phyloP scores from a whole-genome alignment of 768 basidiomycete genomes.

The Podaxis mareebaensis region DNA sequence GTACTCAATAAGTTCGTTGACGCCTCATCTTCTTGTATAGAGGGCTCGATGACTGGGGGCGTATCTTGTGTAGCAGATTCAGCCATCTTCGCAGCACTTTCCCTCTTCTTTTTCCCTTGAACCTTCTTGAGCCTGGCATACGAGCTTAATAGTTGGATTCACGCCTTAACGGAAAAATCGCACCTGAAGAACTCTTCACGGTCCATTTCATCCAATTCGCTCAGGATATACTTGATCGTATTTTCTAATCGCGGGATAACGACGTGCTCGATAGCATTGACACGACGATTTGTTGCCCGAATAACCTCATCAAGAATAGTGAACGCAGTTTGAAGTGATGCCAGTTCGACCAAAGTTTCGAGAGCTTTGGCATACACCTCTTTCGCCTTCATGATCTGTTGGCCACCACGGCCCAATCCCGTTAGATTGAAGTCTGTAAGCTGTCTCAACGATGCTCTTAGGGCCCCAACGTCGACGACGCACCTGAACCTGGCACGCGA shows the following conservation, averaged over 20 bases:
- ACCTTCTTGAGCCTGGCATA: constrained; percentile 84
- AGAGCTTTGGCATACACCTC: constrained; percentile 98
- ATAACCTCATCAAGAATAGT: constrained; percentile 99
- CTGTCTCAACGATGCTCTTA: not conserved
- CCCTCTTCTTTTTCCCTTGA: constrained; percentile 94
- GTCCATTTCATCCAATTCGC: constrained; percentile 99
- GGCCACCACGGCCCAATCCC: constrained; percentile 94
- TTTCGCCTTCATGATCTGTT: constrained; percentile 92
- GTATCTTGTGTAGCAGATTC: constrained; percentile 28
- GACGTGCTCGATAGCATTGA: constrained; percentile 98
- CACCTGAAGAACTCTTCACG: constrained; percentile 92
- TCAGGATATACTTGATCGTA: constrained; percentile 97
- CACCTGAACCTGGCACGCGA: constrained; percentile 82
- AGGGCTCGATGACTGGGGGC: constrained; percentile 30
- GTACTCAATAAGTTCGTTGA: constrained; percentile 66
- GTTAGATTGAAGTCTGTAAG: constrained; percentile 90
- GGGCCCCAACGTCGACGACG: constrained; percentile 10
- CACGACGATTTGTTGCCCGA: constrained; percentile 96
- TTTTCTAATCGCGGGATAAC: constrained; percentile 95
- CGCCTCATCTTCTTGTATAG: constrained; percentile 33
- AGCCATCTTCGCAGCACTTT: constrained; percentile 47
- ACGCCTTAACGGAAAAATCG: constrained; percentile 18
- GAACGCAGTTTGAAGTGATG: constrained; percentile 96
- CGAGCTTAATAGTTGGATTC: not conserved
- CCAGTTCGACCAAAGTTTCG: constrained; percentile 95